Evolutionary conservation across 179 eudicot genomes (phyloP), one percentile per base, ranked within the genome.

Genomic region (Monotropa hypopitys): DNA sequence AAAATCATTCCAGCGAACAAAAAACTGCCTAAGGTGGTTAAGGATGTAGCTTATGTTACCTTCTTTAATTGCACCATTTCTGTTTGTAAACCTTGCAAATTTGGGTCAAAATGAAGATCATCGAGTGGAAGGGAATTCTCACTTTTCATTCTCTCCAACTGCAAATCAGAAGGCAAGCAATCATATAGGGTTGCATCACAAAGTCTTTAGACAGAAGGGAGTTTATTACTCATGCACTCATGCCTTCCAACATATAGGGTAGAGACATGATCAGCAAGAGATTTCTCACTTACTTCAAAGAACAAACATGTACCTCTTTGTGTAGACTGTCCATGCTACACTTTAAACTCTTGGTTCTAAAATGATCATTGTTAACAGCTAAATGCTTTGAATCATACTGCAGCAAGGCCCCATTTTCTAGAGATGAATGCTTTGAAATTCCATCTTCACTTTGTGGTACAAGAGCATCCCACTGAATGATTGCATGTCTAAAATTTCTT

Each of bases 141-240:
- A 63, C 83, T 90, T 85, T 84, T 89, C 97, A 93, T 89, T 80
- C 80, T 83, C 82, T 93, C 96, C 81, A 93, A 84, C 98, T 95
- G 89, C 81, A 87, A 66, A 61, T 75, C 73, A 70, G 23, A 83
- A 47, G 33, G 16, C 10, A 70, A 59, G 78, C 38, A 30, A 18
- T 53, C 47, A 66, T 53, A 66, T n/a, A 32, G 42, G 16, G 49
- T 20, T 49, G 21, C 49, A 18, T 33, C 12, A 49, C 28, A 47
- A 62, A 46, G 40, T 49, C 30, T 26, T 74, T 57, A 61, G 57
- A 21, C 30, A 28, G 57, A 38, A 47, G 15, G 42, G 42, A 75
- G 40, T 43, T 62, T 9, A 45, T 28, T 28, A 61, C 54, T 45
- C 42, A 56, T 12, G 49, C 63, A 33, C 21, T 63, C 63, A 21